Evolutionary conservation across 192 early-diverging fungal species (phyloP), one percentile per base, ranked within the genome.

Genomic region (Linnemannia exigua): DNA sequence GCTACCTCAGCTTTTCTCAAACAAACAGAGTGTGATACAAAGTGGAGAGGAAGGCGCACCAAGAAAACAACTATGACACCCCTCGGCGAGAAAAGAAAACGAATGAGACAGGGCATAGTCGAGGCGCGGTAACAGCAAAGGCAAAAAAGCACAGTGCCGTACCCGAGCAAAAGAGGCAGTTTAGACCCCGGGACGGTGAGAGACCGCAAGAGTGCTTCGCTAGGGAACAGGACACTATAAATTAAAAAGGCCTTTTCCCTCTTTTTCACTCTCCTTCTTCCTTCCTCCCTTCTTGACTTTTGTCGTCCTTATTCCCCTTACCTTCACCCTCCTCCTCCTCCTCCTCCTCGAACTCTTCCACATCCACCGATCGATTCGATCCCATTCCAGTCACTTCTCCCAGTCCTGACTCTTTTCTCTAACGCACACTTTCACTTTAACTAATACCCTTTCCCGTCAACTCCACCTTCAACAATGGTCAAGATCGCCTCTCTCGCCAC

Each of bases 401-500:
- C 8, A 61, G 38, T 16, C 70, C 35, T 48, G 22, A 50, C 44
- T 61, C 67, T 63, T 51, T 44, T 35, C 36, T 35, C 36, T 70
- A 71, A 46, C 22, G 22, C 46, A 41, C 70, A 72, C 70, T 22
- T 72, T 41, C 70, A 72, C 38, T 41, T 38, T 25, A 48, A 72
- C 70, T 11, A 44, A n/a, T 15, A 61, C 22, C 20, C 22, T 38
- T 31, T 46, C 28, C 3, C 15, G n/a, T 25, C 28, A 16, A 17
- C 15, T 36, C 61, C 37, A 44, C 28, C 25, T 33, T 47, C 38
- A 75, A 72, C 22, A 70, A 86, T 86, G 78, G 78, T 80, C 38
- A 79, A 80, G 63, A 76, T 86, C 25, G 19, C 76, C 51, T 41
- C 74, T 36, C 52, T 71, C 48, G 37, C 80, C 44, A 25, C 50